These are phyloP conservation scores for Dactylorhiza incarnata DNA, from an alignment of 106 monocot genomes.

Conservation along the genomic window DNA sequence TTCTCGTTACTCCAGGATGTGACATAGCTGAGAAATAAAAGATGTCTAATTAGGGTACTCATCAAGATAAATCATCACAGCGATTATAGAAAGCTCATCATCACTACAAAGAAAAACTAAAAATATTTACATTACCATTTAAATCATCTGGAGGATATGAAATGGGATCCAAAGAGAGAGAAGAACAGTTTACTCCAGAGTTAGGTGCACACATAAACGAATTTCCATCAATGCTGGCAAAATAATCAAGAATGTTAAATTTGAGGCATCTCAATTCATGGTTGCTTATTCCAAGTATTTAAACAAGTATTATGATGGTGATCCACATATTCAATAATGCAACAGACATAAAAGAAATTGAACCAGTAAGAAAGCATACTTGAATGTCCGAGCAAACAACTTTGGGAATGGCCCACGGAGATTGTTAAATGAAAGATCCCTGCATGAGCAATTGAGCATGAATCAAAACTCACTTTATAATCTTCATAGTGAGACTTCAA, in stretches of 20 bases:
- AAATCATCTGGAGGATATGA: slow-evolving; percentile 87
- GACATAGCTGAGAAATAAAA: slow-evolving; percentile 52
- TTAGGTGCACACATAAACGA: slow-evolving; percentile 63
- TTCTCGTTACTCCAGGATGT: slow-evolving; percentile 33
- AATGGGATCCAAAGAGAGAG: slow-evolving; percentile 63
- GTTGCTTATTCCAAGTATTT: background rate
- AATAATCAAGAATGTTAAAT: slow-evolving; percentile 2
- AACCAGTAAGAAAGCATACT: slow-evolving; percentile 30
- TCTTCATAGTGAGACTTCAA: background rate
- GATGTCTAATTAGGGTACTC: slow-evolving; percentile 19
- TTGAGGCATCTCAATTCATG: background rate
- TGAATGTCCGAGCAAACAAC: slow-evolving; percentile 80
- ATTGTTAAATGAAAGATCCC: slow-evolving; percentile 95
- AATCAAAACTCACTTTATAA: background rate
- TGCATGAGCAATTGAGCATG: slow-evolving; percentile 13
- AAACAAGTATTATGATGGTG: background rate
- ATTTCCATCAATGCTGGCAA: slow-evolving; percentile 73
- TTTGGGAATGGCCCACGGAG: slow-evolving; percentile 73
- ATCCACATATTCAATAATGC: background rate
- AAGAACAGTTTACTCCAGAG: slow-evolving; percentile 54
- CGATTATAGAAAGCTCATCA: background rate
- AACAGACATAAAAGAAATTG: background rate
- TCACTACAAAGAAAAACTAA: background rate
- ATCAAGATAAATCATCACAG: slow-evolving; percentile 5
- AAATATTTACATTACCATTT: slow-evolving; percentile 24